A percentile compares a stretch with the other conserved stretches of the same genome.
phyloP scores from a whole-genome alignment of 208 protist species.

The Sergeia podlipaevii region DNA sequence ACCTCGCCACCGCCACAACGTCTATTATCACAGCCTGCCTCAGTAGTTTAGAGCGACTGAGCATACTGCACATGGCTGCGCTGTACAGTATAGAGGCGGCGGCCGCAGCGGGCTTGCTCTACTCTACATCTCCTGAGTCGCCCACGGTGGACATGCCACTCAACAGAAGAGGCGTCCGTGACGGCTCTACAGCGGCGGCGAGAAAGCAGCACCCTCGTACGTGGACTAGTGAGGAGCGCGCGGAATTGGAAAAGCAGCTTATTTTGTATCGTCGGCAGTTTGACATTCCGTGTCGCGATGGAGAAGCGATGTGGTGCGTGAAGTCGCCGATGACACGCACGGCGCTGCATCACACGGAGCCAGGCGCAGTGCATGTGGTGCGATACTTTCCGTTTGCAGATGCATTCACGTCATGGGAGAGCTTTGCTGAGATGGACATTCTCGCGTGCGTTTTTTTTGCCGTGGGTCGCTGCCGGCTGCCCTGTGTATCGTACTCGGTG shows the following conservation, averaged over 20 bases:
- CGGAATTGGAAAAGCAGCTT: too few species aligned
- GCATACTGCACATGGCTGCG: slow-evolving; percentile 34
- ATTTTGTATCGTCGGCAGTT: too few species aligned
- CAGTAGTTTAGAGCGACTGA: slow-evolving; percentile 34
- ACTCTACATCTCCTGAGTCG: too few species aligned
- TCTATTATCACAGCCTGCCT: slow-evolving; percentile 50
- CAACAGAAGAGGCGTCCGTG: not conserved
- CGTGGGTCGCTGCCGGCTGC: slow-evolving; percentile 26
- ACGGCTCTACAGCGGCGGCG: too few species aligned
- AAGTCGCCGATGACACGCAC: not conserved
- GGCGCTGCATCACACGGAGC: not conserved
- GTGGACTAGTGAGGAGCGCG: too few species aligned
- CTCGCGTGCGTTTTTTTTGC: slow-evolving; percentile 72
- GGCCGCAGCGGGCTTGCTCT: too few species aligned
- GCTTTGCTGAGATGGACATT: slow-evolving; percentile 68
- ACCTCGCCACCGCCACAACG: slow-evolving; percentile 36
- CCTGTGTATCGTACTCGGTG: slow-evolving; percentile 27
- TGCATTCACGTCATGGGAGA: slow-evolving; percentile 70
- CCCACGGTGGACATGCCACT: too few species aligned
- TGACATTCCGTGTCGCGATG: not conserved
- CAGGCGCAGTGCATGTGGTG: not conserved
- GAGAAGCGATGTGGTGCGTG: not conserved
- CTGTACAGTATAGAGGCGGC: slow-evolving; percentile 14
- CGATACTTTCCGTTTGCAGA: slow-evolving; percentile 50
- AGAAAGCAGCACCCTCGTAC: too few species aligned